Conservation (phyloP, 139 green algal genomes). For the Gonium pectorale region DNA sequence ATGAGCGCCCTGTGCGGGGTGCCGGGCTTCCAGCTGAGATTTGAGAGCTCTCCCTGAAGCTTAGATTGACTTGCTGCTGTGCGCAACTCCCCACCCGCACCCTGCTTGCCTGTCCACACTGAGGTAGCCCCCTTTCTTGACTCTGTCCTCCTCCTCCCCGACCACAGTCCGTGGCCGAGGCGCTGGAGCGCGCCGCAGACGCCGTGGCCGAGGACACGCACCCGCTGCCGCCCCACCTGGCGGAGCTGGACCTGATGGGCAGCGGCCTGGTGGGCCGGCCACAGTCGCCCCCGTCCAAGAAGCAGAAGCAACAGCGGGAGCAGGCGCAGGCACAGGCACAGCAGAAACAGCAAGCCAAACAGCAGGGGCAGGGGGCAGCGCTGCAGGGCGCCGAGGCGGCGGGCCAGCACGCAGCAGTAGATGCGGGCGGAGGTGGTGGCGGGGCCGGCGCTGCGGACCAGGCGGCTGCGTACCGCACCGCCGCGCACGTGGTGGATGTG, state of each 20-base stretch:
- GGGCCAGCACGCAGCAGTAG: too few species aligned
- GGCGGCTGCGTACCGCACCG: conserved; percentile 50
- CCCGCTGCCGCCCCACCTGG: conserved; percentile 22
- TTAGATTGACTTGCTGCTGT: too few species aligned
- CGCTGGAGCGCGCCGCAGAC: conserved; percentile 33
- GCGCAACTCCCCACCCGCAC: too few species aligned
- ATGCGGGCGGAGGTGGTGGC: neutral
- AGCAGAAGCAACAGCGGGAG: neutral
- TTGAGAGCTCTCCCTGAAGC: too few species aligned
- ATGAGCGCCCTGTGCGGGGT: too few species aligned
- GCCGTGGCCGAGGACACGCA: conserved; percentile 25
- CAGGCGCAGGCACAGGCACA: neutral
- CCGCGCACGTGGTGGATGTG: conserved; percentile 57
- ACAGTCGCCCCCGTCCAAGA: neutral
- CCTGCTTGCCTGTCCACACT: too few species aligned
- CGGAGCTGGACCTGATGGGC: conserved; percentile 39
- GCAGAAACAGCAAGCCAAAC: neutral
- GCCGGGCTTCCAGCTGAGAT: too few species aligned
- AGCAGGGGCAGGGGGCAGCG: neutral
- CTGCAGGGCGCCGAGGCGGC: neutral
- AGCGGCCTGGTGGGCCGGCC: conserved; percentile 6
- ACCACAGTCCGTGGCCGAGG: conserved; percentile 7
- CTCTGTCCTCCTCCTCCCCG: too few species aligned
- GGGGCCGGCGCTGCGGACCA: conserved; percentile 10
- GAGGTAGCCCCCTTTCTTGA: too few species aligned